phyloP scores from a whole-genome alignment of 2,329 filamentous ascomycete genomes.

The Volutella citrinella region DNA sequence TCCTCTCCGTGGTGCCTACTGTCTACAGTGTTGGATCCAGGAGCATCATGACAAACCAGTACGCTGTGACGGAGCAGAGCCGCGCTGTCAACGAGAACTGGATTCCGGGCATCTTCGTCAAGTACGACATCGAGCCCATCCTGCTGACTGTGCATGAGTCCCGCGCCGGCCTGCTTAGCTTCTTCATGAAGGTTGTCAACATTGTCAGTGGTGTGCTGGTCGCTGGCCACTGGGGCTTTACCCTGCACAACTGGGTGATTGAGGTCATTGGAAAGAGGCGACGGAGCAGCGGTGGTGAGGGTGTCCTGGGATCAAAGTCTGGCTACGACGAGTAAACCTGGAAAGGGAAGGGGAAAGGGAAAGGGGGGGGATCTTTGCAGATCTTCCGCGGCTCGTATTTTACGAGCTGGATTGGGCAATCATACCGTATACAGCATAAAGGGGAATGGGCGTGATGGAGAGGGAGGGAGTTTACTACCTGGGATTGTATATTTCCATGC shows the following conservation, averaged over 20 bases:
- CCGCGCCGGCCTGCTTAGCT: conserved; percentile 68
- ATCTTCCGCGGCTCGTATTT: too few relatives aligned
- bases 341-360: too few relatives aligned
- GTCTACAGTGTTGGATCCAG: conserved; percentile 72
- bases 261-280: conserved; percentile 52
- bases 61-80: conserved; percentile 90
- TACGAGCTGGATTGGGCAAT: too few relatives aligned
- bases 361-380: too few relatives aligned
- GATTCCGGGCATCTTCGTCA: conserved; percentile 93
- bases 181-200: conserved; percentile 84
- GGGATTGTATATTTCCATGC: too few relatives aligned
- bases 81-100: conserved; percentile 64
- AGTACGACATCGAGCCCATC: conserved; percentile 98
- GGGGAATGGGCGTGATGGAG: too few relatives aligned
- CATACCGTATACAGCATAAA: too few relatives aligned
- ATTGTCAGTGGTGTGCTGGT: conserved; percentile 88
- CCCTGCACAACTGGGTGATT: conserved; percentile 72
- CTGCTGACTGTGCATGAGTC: conserved; percentile 81
- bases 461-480: too few relatives aligned
- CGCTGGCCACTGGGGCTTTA: conserved; percentile 89
- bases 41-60: conserved; percentile 91
- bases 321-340: conserved; percentile 26
- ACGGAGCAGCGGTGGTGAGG: conserved; percentile 43
- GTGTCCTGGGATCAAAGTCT: conserved; percentile 49
- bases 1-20: conserved; percentile 90